Conservation (phyloP, 148 eudicot genomes). For the Cornus suecica region DNA sequence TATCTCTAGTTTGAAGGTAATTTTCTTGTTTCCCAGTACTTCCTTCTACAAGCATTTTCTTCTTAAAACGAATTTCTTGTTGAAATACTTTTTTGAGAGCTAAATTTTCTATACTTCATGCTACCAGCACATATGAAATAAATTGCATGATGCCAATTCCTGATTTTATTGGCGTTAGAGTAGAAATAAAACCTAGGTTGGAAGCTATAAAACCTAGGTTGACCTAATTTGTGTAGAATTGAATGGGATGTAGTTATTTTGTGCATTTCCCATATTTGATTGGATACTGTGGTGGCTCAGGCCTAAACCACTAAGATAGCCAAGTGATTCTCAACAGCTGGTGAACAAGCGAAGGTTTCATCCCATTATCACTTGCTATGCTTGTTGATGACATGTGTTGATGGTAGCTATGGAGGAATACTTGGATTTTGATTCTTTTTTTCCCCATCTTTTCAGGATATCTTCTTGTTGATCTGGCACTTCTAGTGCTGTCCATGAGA, state of each 20-base stretch:
- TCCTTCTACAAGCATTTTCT: not conserved
- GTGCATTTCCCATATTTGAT: not conserved
- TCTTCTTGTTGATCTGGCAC: no score
- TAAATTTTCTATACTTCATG: not conserved
- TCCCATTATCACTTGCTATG: no score
- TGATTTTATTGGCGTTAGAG: not conserved
- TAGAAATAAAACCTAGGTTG: not conserved
- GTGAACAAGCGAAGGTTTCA: no score
- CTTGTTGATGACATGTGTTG: no score
- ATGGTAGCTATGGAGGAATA: no score
- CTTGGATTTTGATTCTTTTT: no score
- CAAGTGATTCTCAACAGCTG: no score
- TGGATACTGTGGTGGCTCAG: no score
- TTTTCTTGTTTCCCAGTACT: not conserved
- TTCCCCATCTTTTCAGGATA: no score
- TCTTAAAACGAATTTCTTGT: not conserved
- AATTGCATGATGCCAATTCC: not conserved
- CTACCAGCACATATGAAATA: not conserved
- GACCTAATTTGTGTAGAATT: not conserved
- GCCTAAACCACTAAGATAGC: not conserved
- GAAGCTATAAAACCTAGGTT: not conserved
- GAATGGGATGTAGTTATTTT: not conserved
- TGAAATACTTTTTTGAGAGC: not conserved
- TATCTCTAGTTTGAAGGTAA: constrained; percentile 76
- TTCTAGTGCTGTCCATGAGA: no score